phyloP scores from a whole-genome alignment of 495 filamentous ascomycete species.

The Penicillium bovifimosum region DNA sequence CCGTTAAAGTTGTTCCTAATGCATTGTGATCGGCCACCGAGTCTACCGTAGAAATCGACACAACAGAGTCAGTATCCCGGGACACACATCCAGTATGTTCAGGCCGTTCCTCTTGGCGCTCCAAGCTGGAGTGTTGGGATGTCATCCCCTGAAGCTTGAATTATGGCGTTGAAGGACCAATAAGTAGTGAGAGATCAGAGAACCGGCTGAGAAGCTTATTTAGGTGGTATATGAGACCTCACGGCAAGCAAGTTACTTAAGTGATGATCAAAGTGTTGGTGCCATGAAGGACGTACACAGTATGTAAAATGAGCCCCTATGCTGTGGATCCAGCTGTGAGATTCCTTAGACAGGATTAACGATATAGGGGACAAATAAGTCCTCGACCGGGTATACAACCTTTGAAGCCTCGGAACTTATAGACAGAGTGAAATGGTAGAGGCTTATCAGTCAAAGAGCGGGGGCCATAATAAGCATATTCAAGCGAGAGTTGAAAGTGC shows the following conservation, averaged over 20 bases:
- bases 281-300: too few relatives aligned
- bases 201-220: not conserved
- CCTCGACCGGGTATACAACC: too few relatives aligned
- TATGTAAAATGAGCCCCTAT: too few relatives aligned
- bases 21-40: slow-evolving; percentile 26
- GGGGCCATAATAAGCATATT: slow-evolving; percentile 2
- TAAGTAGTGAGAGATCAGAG: not conserved
- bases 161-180: not conserved
- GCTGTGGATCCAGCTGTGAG: not conserved
- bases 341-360: not conserved
- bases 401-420: not conserved
- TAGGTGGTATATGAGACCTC: not conserved
- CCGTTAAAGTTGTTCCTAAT: slow-evolving; percentile 26
- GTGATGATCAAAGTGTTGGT: not conserved
- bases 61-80: slow-evolving; percentile 27
- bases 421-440: not conserved
- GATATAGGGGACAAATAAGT: too few relatives aligned
- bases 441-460: too few relatives aligned
- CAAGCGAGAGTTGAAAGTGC: too few relatives aligned
- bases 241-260: not conserved
- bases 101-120: slow-evolving; percentile 24
- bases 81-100: slow-evolving; percentile 15
- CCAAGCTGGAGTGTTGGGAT: slow-evolving; percentile 12
- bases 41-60: slow-evolving; percentile 29
- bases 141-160: slow-evolving; percentile 13